These are phyloP conservation scores for Colletotrichum melonis DNA, from an alignment of 2,329 filamentous ascomycete genomes.

Conservation along the genomic window DNA sequence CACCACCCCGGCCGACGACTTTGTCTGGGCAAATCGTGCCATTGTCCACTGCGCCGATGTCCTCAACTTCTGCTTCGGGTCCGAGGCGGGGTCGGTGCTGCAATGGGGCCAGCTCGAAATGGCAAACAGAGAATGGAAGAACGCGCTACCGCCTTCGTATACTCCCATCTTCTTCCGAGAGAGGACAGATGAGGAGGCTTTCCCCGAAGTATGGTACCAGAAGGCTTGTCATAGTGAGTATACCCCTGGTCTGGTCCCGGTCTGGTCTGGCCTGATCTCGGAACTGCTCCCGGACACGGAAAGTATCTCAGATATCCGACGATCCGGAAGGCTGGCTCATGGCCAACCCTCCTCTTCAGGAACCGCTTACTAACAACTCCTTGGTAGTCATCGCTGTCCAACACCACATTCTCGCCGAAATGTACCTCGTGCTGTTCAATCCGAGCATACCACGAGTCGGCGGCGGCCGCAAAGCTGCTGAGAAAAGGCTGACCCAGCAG, in stretches of 20 bases:
- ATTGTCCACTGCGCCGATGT: conserved; percentile 72
- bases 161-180: conserved; percentile 37
- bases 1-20: conserved; percentile 60
- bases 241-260: neutral
- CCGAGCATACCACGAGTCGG: conserved; percentile 64
- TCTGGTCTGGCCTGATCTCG: neutral
- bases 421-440: conserved; percentile 68
- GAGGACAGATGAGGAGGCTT: conserved; percentile 49
- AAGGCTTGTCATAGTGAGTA: conserved; percentile 36
- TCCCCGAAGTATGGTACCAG: conserved; percentile 37
- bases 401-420: conserved; percentile 68
- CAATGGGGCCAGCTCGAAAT: conserved; percentile 35
- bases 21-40: conserved; percentile 71
- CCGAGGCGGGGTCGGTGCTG: conserved; percentile 39
- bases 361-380: conserved; percentile 38
- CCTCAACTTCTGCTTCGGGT: conserved; percentile 70
- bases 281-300: neutral
- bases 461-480: conserved; percentile 44
- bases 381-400: conserved; percentile 66
- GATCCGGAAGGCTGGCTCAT: conserved; percentile 53
- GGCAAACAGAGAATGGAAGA: conserved; percentile 37
- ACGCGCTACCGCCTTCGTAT: conserved; percentile 33
- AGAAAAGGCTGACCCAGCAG: conserved; percentile 48
- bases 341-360: conserved; percentile 51
- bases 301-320: neutral